phyloP scores from a whole-genome alignment of 345 rosid genomes.

The Euphorbia tirucalli region DNA sequence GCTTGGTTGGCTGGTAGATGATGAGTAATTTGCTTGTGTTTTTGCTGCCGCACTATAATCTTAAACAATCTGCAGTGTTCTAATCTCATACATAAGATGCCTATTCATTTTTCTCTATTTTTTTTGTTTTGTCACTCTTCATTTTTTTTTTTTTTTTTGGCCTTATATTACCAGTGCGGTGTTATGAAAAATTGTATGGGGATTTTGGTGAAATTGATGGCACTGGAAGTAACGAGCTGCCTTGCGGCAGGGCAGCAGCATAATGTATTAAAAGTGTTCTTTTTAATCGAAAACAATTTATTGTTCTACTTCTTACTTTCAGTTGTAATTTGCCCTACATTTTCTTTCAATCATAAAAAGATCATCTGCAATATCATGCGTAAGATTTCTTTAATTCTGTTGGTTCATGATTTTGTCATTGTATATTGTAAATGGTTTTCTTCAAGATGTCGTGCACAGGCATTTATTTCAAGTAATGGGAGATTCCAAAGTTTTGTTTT shows the following conservation, averaged over 20 bases:
- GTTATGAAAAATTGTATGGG: conserved; percentile 19
- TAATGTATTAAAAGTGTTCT: conserved; percentile 3
- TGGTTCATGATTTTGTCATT: no score
- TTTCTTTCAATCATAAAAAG: background rate
- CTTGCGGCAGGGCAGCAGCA: conserved; percentile 5
- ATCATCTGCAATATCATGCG: no score
- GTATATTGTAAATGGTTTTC: no score
- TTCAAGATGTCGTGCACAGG: no score
- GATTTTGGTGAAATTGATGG: conserved; percentile 25
- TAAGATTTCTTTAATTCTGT: no score
- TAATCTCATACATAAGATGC: conserved; percentile 23
- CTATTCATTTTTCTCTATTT: conserved; percentile 21
- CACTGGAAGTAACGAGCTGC: conserved; percentile 13
- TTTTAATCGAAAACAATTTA: conserved; percentile 5
- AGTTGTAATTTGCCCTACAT: background rate
- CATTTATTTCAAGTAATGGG: no score
- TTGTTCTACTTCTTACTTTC: background rate
- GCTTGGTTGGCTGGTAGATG: conserved; percentile 6
- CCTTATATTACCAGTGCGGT: conserved; percentile 5
- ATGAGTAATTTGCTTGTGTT: conserved; percentile 29
- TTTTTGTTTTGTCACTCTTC: background rate
- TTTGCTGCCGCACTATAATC: conserved; percentile 19
- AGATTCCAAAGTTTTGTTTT: no score
- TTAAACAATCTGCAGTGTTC: conserved; percentile 12
- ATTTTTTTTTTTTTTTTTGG: conserved; percentile 1